phyloP scores from a whole-genome alignment of 257 asterid genomes.

The Rhazya stricta region DNA sequence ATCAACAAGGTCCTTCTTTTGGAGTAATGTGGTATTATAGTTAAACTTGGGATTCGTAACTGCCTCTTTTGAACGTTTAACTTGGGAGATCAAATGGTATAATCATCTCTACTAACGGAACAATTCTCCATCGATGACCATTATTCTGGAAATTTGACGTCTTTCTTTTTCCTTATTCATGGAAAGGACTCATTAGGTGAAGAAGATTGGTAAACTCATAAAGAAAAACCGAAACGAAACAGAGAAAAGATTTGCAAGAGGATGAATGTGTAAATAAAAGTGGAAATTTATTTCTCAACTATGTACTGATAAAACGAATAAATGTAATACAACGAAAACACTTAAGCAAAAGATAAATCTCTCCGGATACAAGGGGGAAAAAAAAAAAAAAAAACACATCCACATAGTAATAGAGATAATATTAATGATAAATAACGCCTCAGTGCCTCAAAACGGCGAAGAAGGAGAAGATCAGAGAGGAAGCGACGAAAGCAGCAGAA shows the following conservation, averaged over 20 bases:
- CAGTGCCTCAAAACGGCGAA: slow-evolving; percentile 10
- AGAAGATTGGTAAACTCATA: neutral
- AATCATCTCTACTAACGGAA: too few species aligned
- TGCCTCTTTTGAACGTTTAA: too few species aligned
- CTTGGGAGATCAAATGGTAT: too few species aligned
- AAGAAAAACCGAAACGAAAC: too few species aligned
- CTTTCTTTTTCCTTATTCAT: neutral
- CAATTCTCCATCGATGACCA: too few species aligned
- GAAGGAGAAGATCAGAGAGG: slow-evolving; percentile 7
- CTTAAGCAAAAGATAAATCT: neutral
- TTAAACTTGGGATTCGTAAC: too few species aligned
- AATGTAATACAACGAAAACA: neutral
- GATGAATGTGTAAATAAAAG: neutral
- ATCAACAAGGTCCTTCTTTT: too few species aligned
- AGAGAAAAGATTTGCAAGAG: neutral
- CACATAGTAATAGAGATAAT: neutral
- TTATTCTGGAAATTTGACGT: neutral
- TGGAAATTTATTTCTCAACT: neutral
- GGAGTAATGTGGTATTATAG: too few species aligned
- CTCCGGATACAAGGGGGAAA: neutral
- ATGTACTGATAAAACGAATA: neutral
- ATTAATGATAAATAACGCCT: neutral
- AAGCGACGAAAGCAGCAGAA: slow-evolving; percentile 2
- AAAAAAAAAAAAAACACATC: neutral
- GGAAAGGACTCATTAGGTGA: too few species aligned